Conservation (phyloP, 148 eudicot genomes). For the Pouteria glomerata region DNA sequence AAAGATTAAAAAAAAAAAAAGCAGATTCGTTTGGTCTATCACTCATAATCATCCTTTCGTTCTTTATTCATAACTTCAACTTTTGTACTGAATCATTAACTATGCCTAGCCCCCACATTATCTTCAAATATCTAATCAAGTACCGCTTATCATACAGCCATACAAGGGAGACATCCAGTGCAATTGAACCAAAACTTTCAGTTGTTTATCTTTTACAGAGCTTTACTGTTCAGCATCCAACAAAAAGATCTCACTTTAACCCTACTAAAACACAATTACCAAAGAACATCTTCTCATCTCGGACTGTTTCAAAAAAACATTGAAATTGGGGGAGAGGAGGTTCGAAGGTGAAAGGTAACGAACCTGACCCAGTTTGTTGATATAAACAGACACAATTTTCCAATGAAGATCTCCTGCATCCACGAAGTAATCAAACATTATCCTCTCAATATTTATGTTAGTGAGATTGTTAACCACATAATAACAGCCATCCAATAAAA, state of each 20-base stretch:
- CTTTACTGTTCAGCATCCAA: no score
- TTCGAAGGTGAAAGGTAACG: background rate
- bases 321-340: no score
- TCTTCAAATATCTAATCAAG: constrained; percentile 4
- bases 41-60: background rate
- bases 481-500: no score
- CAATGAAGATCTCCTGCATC: constrained; percentile 91
- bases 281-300: no score
- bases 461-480: no score
- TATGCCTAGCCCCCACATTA: constrained; percentile 11
- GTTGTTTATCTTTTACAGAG: no score
- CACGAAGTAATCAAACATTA: background rate
- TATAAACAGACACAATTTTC: constrained; percentile 93
- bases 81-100: constrained; percentile 21
- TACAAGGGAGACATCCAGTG: no score
- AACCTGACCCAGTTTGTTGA: constrained; percentile 72
- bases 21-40: background rate
- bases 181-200: no score
- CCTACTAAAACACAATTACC: no score
- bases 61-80: background rate
- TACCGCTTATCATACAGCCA: no score
- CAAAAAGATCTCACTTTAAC: no score
- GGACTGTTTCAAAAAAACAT: no score
- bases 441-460: background rate
- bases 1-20: constrained; percentile 6